phyloP scores from a whole-genome alignment of 208 protist species.

The Trypanosomatidae sp. region DNA sequence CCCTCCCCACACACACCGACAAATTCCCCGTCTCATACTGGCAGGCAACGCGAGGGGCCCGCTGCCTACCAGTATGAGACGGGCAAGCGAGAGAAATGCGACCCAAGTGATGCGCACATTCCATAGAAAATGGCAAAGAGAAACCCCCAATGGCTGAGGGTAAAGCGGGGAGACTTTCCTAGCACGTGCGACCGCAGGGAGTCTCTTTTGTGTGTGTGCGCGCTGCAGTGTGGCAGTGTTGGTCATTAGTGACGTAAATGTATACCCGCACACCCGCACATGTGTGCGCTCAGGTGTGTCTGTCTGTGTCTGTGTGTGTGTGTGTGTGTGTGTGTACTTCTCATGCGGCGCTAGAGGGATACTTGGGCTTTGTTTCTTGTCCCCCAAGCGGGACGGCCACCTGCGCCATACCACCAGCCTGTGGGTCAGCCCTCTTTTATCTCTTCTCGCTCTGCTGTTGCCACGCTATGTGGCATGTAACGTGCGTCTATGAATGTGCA shows the following conservation, averaged over 20 bases:
- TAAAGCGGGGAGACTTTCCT: too few species aligned
- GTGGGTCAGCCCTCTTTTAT: not conserved
- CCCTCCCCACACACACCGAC: not conserved
- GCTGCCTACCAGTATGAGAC: too few species aligned
- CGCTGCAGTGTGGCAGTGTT: too few species aligned
- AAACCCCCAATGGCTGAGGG: too few species aligned
- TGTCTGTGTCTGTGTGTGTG: conserved; percentile 9
- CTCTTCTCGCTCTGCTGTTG: not conserved
- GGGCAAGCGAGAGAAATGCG: too few species aligned
- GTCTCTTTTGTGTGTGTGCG: too few species aligned
- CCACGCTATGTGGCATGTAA: not conserved
- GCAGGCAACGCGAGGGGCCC: too few species aligned
- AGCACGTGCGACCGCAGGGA: too few species aligned
- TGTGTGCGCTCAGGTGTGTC: conserved; percentile 2
- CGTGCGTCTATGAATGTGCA: not conserved
- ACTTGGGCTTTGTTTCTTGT: not conserved
- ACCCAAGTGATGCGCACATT: too few species aligned
- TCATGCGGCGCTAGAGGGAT: not conserved
- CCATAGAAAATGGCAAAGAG: too few species aligned
- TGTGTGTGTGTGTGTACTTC: not conserved
- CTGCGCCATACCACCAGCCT: not conserved
- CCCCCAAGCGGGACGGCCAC: not conserved
- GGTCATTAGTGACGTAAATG: not conserved
- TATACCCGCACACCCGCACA: not conserved
- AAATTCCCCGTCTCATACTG: too few species aligned